Conservation (phyloP, 2,329 filamentous ascomycete genomes). For the Phymatotrichopsis omnivora region DNA sequence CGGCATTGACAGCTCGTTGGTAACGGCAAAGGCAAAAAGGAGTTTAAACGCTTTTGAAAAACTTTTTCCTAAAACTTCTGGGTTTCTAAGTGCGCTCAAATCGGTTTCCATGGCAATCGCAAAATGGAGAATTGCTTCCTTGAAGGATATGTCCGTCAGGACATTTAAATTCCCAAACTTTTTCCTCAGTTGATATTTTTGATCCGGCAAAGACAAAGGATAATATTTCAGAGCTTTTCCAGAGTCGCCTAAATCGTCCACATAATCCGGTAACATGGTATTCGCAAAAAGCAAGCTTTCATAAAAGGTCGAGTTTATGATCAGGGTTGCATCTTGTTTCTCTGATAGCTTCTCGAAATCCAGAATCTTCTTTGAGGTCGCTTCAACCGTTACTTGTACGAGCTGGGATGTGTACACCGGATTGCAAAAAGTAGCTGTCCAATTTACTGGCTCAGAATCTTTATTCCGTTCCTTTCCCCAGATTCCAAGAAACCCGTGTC, state of each 20-base stretch:
- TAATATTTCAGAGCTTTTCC: no score
- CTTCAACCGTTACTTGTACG: conserved; percentile 4
- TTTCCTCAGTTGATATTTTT: no score
- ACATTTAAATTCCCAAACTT: no score
- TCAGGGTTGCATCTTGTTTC: conserved; percentile 5
- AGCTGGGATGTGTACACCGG: conserved; percentile 4
- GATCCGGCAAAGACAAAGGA: no score
- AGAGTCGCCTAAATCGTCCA: no score
- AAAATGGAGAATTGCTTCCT: no score
- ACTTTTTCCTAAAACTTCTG: background rate
- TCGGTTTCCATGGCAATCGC: conserved; percentile 1
- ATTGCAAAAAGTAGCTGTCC: conserved; percentile 7
- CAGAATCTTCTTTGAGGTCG: background rate
- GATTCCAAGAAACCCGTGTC: no score
- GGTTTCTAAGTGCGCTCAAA: conserved; percentile 6
- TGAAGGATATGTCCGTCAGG: no score
- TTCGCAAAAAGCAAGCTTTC: conserved; percentile 8
- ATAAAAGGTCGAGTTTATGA: conserved; percentile 10
- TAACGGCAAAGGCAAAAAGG: conserved; percentile 6
- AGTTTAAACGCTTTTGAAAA: conserved; percentile 8
- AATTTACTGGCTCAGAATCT: no score
- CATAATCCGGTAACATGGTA: no score
- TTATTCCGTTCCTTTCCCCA: no score
- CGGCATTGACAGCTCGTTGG: background rate
- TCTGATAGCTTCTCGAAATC: background rate